phyloP scores from a whole-genome alignment of 768 basidiomycete species.

The Naganishia vaughanmartiniae region DNA sequence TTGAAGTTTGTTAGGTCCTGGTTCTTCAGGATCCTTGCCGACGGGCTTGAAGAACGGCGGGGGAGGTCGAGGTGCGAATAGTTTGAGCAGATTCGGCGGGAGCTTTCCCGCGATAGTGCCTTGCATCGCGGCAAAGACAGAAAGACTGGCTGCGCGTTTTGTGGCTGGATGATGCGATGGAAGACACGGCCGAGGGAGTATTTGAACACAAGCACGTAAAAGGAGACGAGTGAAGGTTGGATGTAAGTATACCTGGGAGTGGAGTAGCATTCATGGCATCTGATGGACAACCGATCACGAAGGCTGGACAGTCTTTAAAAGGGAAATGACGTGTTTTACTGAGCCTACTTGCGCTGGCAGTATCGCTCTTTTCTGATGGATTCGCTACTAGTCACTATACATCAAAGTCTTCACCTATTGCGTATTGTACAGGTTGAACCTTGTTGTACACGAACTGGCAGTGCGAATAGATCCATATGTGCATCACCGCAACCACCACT shows the following conservation, averaged over 20 bases:
- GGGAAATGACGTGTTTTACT: not conserved
- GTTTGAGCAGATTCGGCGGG: slow-evolving; percentile 91
- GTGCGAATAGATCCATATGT: too few species aligned
- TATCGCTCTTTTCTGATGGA: too few species aligned
- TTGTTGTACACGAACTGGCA: too few species aligned
- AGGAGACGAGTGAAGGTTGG: too few species aligned
- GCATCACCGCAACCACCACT: too few species aligned
- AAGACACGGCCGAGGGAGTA: not conserved
- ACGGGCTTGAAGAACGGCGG: slow-evolving; percentile 81
- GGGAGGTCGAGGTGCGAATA: slow-evolving; percentile 89
- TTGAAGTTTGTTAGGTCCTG: slow-evolving; percentile 65
- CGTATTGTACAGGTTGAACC: too few species aligned
- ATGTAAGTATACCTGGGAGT: not conserved
- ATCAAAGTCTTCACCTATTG: too few species aligned
- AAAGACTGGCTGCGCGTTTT: not conserved
- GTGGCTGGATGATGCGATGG: not conserved
- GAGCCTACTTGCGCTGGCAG: too few species aligned
- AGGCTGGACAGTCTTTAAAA: not conserved
- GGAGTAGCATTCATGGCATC: not conserved
- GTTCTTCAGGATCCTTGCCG: slow-evolving; percentile 75
- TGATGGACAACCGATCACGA: not conserved
- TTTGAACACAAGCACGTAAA: too few species aligned
- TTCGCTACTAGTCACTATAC: too few species aligned
- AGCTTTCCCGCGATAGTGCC: slow-evolving; percentile 53
- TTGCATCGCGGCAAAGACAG: slow-evolving; percentile 13